Conservation (phyloP, 345 rosid species). For the Citrus australasica region DNA sequence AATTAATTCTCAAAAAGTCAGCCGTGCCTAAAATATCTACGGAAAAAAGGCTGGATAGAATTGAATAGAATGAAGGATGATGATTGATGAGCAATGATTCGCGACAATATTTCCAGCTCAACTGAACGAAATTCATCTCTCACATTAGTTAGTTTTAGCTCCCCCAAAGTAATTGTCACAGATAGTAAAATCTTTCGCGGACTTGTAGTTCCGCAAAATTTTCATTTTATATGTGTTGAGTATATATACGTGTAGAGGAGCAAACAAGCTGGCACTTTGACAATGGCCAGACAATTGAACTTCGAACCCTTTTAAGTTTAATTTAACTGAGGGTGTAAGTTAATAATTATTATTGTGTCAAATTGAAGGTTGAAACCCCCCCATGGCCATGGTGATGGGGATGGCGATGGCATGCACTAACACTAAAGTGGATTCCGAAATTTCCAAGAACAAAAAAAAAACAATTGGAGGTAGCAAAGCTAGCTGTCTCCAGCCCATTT, state of each 20-base stretch:
- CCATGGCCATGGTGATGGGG: too few relatives aligned
- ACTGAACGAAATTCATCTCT: neutral
- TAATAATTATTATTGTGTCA: too few relatives aligned
- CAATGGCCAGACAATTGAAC: neutral
- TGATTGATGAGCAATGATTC: neutral
- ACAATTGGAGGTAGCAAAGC: too few relatives aligned
- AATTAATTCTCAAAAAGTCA: neutral
- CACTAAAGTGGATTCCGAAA: neutral
- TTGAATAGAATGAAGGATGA: neutral
- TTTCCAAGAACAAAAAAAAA: neutral
- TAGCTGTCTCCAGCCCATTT: constrained; percentile 74
- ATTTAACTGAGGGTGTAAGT: neutral
- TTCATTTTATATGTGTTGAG: neutral
- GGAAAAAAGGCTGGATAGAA: too few relatives aligned
- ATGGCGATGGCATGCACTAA: neutral
- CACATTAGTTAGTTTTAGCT: neutral
- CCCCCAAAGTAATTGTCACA: neutral
- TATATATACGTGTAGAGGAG: too few relatives aligned
- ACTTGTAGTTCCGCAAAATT: neutral
- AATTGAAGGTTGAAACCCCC: neutral
- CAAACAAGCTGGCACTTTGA: neutral
- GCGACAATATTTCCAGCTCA: neutral
- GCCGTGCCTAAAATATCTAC: neutral
- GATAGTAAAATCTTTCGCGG: neutral
- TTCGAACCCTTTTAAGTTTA: too few relatives aligned